phyloP scores from a whole-genome alignment of 306 rosid genomes.

The Vachellia collinsii region DNA sequence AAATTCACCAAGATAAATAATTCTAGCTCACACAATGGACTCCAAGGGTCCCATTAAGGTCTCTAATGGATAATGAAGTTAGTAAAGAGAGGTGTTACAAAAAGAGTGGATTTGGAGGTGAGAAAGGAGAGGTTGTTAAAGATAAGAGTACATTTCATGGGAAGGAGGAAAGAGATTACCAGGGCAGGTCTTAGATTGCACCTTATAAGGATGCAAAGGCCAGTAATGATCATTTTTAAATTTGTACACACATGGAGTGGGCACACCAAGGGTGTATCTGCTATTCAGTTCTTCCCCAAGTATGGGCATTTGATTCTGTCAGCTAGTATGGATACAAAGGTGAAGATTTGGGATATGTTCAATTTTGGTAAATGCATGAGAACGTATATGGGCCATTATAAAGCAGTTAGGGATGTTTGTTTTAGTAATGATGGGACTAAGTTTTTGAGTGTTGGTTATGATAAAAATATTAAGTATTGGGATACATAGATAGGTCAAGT shows the following conservation, averaged over 20 bases:
- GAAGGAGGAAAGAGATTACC: constrained; percentile 92
- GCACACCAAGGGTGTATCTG: constrained; percentile 92
- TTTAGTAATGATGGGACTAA: constrained; percentile 86
- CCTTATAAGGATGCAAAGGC: constrained; percentile 95
- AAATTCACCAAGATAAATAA: no score
- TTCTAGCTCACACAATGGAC: no score
- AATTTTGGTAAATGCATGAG: constrained; percentile 97
- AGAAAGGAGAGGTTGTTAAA: constrained; percentile 66
- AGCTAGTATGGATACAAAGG: constrained; percentile 90
- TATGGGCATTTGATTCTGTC: constrained; percentile 90
- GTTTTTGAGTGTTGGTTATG: constrained; percentile 92
- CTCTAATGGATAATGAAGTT: no score
- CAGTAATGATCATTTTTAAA: constrained; percentile 83
- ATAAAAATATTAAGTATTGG: constrained; percentile 98
- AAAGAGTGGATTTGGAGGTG: constrained; percentile 67
- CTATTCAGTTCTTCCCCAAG: constrained; percentile 90
- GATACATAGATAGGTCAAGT: constrained; percentile 98
- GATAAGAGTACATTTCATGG: constrained; percentile 96
- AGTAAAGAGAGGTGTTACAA: no score
- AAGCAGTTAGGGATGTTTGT: constrained; percentile 90
- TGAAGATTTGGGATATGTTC: constrained; percentile 98
- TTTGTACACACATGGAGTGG: constrained; percentile 99
- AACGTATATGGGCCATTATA: constrained; percentile 92
- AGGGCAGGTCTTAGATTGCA: constrained; percentile 98
- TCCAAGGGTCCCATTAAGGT: no score